Conservation (phyloP, 257 asterid species). For the Penstemon newberryi region DNA sequence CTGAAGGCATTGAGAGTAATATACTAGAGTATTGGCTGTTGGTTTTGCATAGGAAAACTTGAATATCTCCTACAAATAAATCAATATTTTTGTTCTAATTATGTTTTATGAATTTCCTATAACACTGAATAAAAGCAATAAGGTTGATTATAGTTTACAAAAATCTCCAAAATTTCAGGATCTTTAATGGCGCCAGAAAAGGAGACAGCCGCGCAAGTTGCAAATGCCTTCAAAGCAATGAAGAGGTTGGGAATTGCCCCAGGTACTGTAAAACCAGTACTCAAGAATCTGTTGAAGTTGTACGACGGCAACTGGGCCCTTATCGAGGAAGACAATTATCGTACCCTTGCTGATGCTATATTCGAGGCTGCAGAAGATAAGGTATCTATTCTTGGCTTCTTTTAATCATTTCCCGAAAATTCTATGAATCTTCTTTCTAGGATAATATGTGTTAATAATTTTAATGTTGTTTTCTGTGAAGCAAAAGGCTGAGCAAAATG, state of each 20-base stretch:
- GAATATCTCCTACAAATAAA: no score
- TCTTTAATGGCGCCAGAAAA: conserved; percentile 32
- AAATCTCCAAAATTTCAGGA: not conserved
- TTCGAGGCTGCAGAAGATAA: conserved; percentile 53
- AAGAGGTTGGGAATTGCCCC: conserved; percentile 38
- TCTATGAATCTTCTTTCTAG: not conserved
- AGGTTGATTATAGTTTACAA: no score
- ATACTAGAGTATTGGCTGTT: no score
- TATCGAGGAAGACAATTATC: conserved; percentile 61
- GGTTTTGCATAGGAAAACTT: no score
- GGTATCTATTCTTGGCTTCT: conserved; percentile 33
- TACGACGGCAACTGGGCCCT: conserved; percentile 45
- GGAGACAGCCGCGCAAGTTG: conserved; percentile 14
- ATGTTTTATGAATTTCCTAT: no score
- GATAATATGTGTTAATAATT: not conserved
- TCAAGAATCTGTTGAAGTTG: conserved; percentile 41
- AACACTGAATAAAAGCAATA: no score
- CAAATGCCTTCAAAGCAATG: conserved; percentile 53
- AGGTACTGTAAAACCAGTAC: conserved; percentile 48
- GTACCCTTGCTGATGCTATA: conserved; percentile 63
- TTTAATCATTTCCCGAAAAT: not conserved
- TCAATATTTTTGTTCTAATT: no score
- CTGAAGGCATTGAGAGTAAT: no score
- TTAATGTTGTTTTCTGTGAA: conserved; percentile 11
- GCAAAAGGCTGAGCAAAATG: conserved; percentile 29